Base-by-base conservation (phyloP, 371 early-diverging fungal genomes). In the Mortierella sp. region DNA sequence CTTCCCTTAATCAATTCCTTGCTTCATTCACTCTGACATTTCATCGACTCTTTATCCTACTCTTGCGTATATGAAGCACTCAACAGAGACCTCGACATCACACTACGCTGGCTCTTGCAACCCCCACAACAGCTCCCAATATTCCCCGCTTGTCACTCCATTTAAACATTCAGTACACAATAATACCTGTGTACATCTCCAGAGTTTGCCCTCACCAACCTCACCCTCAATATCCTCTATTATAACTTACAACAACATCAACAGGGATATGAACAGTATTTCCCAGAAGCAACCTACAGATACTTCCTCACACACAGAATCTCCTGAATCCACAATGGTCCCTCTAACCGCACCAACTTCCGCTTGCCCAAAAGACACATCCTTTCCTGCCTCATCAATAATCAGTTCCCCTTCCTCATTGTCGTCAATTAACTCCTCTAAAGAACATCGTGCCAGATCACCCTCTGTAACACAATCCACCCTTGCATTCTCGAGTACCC, bases 161-260 rank as follows among this genome's bases (percentile, higher is more conserved):
- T 20, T 24, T 43, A 45, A 20, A 12, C 52, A 32, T 20, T 24
- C 47, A 55, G 39, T 49, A 20, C 49, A 24, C 59, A 14, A 43
- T 5, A 40, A 52, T 16, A 24, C 24, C 20, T 55, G 28, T 16
- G 11, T n/a, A 26, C 55, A 24, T 16, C 12, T 14, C 24, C 66
- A 26, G 8, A 40, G 40, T 37, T 40, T 57, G 8, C 57, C 66
- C 16, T 66, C 57, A 18, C 66, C 66, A n/a, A 26, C 40, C 37
- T 66, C 66, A 18, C 66, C 55, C n/a, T 39, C 39, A 39, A 57
- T 66, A 26, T 12, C 57, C 20, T 40, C 57, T 12, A 24, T 40
- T 6, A 54, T 24, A 5, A 24, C 24, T 37, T 4, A 30, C 9
- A 37, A 24, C 24, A 57, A 30, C 9, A 37, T 18, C 24, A 57